Percentiles rank a stretch among this genome's conserved stretches.
Conservation (phyloP, 2,329 filamentous ascomycete species). For the Plectosphaerella plurivora region DNA sequence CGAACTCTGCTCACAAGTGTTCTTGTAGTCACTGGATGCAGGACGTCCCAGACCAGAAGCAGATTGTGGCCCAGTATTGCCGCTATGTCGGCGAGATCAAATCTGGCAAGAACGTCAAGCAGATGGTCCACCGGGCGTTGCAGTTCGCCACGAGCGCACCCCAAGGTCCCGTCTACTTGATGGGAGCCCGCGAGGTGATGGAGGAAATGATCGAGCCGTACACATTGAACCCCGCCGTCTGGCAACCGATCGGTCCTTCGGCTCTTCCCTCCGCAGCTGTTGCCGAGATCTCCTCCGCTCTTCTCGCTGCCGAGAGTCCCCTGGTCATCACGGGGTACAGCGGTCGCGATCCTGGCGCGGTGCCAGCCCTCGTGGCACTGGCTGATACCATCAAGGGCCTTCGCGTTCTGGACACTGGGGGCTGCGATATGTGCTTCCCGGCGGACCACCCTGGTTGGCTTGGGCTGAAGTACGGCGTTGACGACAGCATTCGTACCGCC, state of each 20-base stretch:
- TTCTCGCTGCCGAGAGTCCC: conserved; percentile 60
- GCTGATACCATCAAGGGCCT: conserved; percentile 64
- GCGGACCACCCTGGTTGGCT: conserved; percentile 63
- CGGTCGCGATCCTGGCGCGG: conserved; percentile 61
- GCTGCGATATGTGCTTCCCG: conserved; percentile 77
- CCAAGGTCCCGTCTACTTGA: conserved; percentile 74
- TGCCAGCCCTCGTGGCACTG: conserved; percentile 58
- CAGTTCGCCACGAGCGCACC: conserved; percentile 77
- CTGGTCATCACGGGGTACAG: conserved; percentile 67
- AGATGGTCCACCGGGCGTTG: conserved; percentile 80
- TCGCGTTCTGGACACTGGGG: conserved; percentile 70
- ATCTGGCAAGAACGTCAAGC: conserved; percentile 79
- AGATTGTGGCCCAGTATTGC: conserved; percentile 81
- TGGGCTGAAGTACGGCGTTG: conserved; percentile 67
- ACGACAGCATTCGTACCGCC: conserved; percentile 67
- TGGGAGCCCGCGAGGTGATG: conserved; percentile 76
- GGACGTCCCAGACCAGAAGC: conserved; percentile 76
- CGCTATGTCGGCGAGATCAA: conserved; percentile 80
- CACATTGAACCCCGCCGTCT: conserved; percentile 60
- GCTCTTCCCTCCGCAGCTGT: conserved; percentile 50
- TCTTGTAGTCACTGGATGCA: conserved; percentile 66
- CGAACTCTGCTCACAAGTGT: background rate
- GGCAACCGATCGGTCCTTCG: conserved; percentile 65
- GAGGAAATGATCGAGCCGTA: conserved; percentile 78
- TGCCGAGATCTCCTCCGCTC: conserved; percentile 53